These are phyloP conservation scores for Gracilaria caudata DNA, from an alignment of 23 red algal species.

Conservation along the genomic window DNA sequence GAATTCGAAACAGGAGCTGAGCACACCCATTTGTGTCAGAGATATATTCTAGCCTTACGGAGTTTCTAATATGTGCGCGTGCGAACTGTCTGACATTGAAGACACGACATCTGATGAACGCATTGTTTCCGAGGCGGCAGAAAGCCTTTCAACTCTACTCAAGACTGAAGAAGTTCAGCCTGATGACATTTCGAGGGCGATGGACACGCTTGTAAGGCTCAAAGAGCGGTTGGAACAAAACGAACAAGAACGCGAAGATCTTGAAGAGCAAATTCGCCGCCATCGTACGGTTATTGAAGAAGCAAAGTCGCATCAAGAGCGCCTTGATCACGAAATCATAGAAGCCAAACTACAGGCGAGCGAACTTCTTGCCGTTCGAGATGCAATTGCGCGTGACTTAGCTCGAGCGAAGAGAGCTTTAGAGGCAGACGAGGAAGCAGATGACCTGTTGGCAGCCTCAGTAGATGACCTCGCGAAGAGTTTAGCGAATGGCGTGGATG, in stretches of 20 bases:
- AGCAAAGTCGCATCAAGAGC: constrained; percentile 36
- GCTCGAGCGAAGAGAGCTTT: constrained; percentile 38
- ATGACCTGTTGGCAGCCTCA: background rate
- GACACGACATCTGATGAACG: constrained; percentile 8
- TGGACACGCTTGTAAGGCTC: background rate
- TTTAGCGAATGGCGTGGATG: constrained; percentile 3
- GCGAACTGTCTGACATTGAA: constrained; percentile 12
- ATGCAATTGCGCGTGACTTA: constrained; percentile 51
- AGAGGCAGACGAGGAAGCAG: constrained; percentile 39
- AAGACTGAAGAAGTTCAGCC: constrained; percentile 31
- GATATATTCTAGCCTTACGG: background rate
- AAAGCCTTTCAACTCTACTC: constrained; percentile 14
- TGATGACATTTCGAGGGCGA: background rate
- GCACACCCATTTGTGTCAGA: background rate
- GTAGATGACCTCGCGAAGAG: constrained; percentile 30
- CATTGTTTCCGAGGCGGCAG: background rate
- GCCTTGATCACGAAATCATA: constrained; percentile 58
- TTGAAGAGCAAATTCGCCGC: constrained; percentile 4
- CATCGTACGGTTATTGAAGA: constrained; percentile 5
- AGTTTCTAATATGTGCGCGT: constrained; percentile 20
- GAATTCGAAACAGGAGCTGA: background rate
- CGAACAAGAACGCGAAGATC: constrained; percentile 23
- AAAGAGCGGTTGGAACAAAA: background rate
- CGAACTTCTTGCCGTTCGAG: constrained; percentile 50
- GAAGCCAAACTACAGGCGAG: constrained; percentile 41